Evolutionary conservation across 2,329 filamentous ascomycete species (phyloP), one percentile per base, ranked within the genome.

Genomic region (Pleoardoris graminearum): DNA sequence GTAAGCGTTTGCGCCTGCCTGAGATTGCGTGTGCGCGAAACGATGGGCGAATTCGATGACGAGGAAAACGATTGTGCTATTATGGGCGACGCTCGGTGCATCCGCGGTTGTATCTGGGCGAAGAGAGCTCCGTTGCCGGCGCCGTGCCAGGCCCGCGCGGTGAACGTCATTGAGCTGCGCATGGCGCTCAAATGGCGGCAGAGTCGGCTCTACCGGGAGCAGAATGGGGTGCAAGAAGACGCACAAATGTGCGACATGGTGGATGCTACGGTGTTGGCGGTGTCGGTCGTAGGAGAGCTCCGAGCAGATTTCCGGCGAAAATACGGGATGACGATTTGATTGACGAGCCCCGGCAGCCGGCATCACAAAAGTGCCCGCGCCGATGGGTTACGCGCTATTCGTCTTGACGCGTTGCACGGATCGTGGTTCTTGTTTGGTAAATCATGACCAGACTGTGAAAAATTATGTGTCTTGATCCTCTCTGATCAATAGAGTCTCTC

Each of bases 101-200:
- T 57, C 48, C 60, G 67, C 44, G 58, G 57, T 47, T 63, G 65
- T 69, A 71, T 67, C 14, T 65, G 67, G 17, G 66, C 65, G 51
- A 68, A 66, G 27, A 69, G 64, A 59, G 66, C 63, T 62, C 68
- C 69, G 59, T 66, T 71, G 7, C 68, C 69, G 33, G 65, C 58
- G 47, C 66, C 64, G 39, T 67, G 60, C 67, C 69, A 72, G 62
- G 67, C 68, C 61, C 67, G 71, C 50, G 61, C 62, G 38, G 65
- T 61, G 55, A 66, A 58, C 37, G 59, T 57, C 44, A 65, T 58
- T 53, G 66, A 60, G 57, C 64, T 62, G 65, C 70, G 70, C 72
- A 74, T 74, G 51, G 66, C 67, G 61, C 43, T 27, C 32, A 16
- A 11, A 21, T n/a, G 23, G 33, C 44, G 44, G 44, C 30, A 47